Conservation (phyloP, 805 yeast genomes). For the Sugiyamaella smithiae region DNA sequence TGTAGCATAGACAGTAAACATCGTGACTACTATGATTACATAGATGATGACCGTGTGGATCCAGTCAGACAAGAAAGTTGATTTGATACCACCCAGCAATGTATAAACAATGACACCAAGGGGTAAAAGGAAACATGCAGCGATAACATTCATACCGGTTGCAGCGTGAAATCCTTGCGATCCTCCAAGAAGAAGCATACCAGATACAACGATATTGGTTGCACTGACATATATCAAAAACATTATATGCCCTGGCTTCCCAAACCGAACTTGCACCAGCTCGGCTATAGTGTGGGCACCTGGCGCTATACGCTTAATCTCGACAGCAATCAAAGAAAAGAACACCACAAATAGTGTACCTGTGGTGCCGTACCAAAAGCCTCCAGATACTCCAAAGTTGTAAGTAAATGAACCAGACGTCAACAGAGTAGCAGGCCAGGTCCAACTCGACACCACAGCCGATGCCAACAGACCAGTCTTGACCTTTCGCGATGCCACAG, state of each 20-base stretch:
- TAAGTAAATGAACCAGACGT: slow-evolving; percentile 77
- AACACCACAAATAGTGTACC: slow-evolving; percentile 83
- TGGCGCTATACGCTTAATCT: slow-evolving; percentile 84
- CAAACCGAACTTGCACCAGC: slow-evolving; percentile 76
- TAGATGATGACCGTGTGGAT: slow-evolving; percentile 77
- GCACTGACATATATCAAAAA: slow-evolving; percentile 73
- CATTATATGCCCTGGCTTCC: slow-evolving; percentile 59
- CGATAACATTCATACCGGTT: slow-evolving; percentile 79
- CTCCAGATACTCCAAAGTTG: slow-evolving; percentile 72
- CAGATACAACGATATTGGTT: slow-evolving; percentile 84
- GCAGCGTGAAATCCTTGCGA: slow-evolving; percentile 75
- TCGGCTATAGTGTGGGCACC: slow-evolving; percentile 89
- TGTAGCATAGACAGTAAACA: slow-evolving; percentile 72
- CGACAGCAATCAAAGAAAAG: slow-evolving; percentile 82
- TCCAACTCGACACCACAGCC: slow-evolving; percentile 92
- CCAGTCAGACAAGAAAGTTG: slow-evolving; percentile 76
- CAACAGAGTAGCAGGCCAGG: slow-evolving; percentile 77
- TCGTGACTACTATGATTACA: slow-evolving; percentile 73
- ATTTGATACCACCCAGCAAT: slow-evolving; percentile 75
- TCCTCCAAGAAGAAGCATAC: slow-evolving; percentile 89
- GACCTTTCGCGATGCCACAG: slow-evolving; percentile 87
- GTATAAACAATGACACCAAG: slow-evolving; percentile 74
- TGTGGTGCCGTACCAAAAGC: slow-evolving; percentile 83
- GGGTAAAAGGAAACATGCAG: slow-evolving; percentile 79
- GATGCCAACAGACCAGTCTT: slow-evolving; percentile 80